Evolutionary conservation across 306 rosid species (phyloP).

Genomic region (Rosa rugosa): DNA sequence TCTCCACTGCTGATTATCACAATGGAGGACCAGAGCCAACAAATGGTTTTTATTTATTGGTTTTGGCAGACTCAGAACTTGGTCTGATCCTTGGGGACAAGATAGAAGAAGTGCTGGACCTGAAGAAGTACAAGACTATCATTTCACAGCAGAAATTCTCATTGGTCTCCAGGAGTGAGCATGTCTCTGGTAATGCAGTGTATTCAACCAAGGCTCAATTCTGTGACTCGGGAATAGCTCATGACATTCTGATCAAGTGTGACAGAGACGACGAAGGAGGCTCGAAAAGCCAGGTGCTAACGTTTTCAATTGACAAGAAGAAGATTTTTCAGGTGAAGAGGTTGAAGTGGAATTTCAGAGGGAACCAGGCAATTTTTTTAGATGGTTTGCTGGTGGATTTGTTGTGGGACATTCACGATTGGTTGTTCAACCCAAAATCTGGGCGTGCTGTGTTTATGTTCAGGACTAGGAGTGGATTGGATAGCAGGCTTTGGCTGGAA

Average conservation of each 20-base stretch:
- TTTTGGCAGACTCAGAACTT: conserved; percentile 54
- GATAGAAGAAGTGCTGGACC: conserved; percentile 21
- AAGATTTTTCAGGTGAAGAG: conserved; percentile 64
- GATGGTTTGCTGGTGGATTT: conserved; percentile 85
- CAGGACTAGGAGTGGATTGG: conserved; percentile 76
- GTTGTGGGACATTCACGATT: conserved; percentile 97
- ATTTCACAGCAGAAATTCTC: conserved; percentile 21
- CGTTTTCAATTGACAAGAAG: conserved; percentile 60
- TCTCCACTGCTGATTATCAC: conserved; percentile 52
- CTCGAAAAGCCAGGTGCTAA: conserved; percentile 37
- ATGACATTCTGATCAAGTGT: conserved; percentile 68
- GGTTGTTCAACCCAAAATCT: conserved; percentile 58
- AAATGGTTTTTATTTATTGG: conserved; percentile 48
- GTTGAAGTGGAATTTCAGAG: conserved; percentile 89
- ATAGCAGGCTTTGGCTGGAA: conserved; percentile 86
- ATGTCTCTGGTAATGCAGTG: conserved; percentile 38
- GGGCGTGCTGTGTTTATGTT: conserved; percentile 73
- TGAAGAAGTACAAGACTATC: conserved; percentile 1
- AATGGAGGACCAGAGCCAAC: conserved; percentile 63
- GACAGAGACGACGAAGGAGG: conserved; percentile 44
- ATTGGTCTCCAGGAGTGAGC: conserved; percentile 62
- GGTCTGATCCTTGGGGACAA: conserved; percentile 59
- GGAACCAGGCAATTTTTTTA: conserved; percentile 77
- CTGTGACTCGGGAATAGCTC: conserved; percentile 45
- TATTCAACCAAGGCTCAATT: conserved; percentile 65